A percentile compares a stretch with the other conserved stretches of the same genome.
Evolutionary conservation across 2,329 filamentous ascomycete species (phyloP).

Genomic region (Phialocephala sp.): DNA sequence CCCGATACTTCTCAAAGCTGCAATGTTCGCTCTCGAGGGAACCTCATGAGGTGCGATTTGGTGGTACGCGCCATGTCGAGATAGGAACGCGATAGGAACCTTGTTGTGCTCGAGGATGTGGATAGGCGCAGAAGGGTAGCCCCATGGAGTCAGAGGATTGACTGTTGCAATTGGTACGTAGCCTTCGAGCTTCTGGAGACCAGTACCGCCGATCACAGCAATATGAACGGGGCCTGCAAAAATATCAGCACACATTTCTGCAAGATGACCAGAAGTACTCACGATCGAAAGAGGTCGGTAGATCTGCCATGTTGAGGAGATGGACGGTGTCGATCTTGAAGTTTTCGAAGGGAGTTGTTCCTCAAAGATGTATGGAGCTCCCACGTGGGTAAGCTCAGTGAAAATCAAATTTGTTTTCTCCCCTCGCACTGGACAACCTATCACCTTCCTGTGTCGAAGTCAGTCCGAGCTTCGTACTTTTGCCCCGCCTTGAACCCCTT

Average conservation of each 20-base stretch:
- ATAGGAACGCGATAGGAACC: slow-evolving; percentile 87
- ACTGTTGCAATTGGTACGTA: slow-evolving; percentile 85
- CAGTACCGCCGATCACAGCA: slow-evolving; percentile 92
- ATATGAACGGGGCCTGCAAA: slow-evolving; percentile 73
- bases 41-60: slow-evolving; percentile 93
- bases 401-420: background rate
- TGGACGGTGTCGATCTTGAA: background rate
- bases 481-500: slow-evolving; percentile 21
- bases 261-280: slow-evolving; percentile 15
- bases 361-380: slow-evolving; percentile 8
- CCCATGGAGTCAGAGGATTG: slow-evolving; percentile 85
- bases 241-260: slow-evolving; percentile 12
- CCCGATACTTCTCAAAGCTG: slow-evolving; percentile 89
- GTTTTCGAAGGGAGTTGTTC: background rate
- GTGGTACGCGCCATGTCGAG: slow-evolving; percentile 89
- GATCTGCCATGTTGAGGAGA: slow-evolving; percentile 33
- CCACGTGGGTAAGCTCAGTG: slow-evolving; percentile 20
- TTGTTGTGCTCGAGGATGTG: slow-evolving; percentile 87
- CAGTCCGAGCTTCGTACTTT: background rate
- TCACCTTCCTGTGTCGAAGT: background rate
- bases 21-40: slow-evolving; percentile 93
- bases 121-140: slow-evolving; percentile 75
- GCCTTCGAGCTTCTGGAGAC: slow-evolving; percentile 83
- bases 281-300: slow-evolving; percentile 38
- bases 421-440: background rate